Percentiles rank a stretch among this genome's conserved stretches.
Evolutionary conservation across 2,329 filamentous ascomycete genomes (phyloP).

Genomic region (Byssothecium circinans): DNA sequence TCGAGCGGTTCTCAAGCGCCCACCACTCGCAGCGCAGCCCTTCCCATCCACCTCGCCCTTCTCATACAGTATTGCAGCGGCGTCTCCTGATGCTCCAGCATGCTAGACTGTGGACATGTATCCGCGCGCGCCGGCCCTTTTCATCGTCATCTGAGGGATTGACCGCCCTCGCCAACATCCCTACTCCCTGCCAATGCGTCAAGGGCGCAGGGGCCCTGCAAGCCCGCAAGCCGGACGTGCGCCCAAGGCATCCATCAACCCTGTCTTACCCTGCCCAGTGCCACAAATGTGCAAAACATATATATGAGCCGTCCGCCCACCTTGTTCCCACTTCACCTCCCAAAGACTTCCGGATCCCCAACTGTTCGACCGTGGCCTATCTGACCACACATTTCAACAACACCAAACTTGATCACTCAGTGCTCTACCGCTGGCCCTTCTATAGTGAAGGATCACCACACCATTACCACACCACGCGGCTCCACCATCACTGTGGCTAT

Average conservation of each 20-base stretch:
- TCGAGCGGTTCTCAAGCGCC: not conserved
- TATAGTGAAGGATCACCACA: conserved; percentile 14
- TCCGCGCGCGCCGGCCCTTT: conserved; percentile 8
- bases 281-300: conserved; percentile 33
- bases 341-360: conserved; percentile 10
- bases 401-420: conserved; percentile 21
- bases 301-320: conserved; percentile 27
- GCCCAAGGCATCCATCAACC: conserved; percentile 21
- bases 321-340: conserved; percentile 19
- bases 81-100: not conserved
- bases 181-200: conserved; percentile 20
- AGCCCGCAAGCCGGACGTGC: conserved; percentile 21
- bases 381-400: conserved; percentile 17
- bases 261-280: conserved; percentile 18
- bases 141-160: conserved; percentile 6
- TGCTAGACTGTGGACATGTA: not conserved
- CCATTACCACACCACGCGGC: conserved; percentile 26
- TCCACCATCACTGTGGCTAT: conserved; percentile 34
- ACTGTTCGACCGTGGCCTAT: conserved; percentile 11
- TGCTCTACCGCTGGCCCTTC: conserved; percentile 25
- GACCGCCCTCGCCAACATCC: conserved; percentile 37
- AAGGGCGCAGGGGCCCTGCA: not conserved
- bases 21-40: not conserved
- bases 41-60: not conserved
- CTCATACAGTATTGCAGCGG: not conserved